Conservation (phyloP, 495 filamentous ascomycete species). For the Penicillium ochrochloron region DNA sequence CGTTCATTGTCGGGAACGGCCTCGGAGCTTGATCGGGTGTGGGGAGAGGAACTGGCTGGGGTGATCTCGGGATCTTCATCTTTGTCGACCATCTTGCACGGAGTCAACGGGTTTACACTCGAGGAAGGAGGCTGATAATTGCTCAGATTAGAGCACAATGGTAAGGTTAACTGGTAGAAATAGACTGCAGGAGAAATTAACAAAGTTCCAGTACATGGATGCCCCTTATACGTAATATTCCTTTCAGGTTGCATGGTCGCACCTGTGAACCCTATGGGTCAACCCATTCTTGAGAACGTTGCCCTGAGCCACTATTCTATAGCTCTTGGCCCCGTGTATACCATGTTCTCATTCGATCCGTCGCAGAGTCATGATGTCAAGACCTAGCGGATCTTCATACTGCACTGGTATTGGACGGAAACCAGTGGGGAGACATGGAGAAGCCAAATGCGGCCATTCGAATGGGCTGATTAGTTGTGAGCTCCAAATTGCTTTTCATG, state of each 20-base stretch:
- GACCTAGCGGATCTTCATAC: conserved; percentile 8
- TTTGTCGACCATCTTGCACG: conserved; percentile 27
- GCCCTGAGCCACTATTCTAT: conserved; percentile 4
- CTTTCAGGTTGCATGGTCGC: not conserved
- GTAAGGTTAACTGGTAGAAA: not conserved
- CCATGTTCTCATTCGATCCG: conserved; percentile 12
- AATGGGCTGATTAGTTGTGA: not conserved
- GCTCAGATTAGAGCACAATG: not conserved
- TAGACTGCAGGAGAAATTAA: not conserved
- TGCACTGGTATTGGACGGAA: conserved; percentile 8
- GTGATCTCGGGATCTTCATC: conserved; percentile 17
- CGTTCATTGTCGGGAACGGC: conserved; percentile 25
- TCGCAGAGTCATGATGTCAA: conserved; percentile 36
- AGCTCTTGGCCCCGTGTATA: conserved; percentile 4
- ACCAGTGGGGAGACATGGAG: conserved; percentile 6
- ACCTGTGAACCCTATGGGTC: not conserved
- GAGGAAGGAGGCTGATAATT: not conserved
- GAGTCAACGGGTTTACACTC: not conserved
- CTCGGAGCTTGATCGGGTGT: conserved; percentile 23
- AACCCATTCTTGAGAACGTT: not conserved
- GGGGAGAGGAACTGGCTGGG: conserved; percentile 24
- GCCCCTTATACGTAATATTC: not conserved
- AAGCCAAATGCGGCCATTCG: conserved; percentile 17
- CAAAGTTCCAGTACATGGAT: not conserved
- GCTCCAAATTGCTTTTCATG: not conserved